phyloP scores from a whole-genome alignment of 495 filamentous ascomycete genomes.

The Penicillium nucicola region DNA sequence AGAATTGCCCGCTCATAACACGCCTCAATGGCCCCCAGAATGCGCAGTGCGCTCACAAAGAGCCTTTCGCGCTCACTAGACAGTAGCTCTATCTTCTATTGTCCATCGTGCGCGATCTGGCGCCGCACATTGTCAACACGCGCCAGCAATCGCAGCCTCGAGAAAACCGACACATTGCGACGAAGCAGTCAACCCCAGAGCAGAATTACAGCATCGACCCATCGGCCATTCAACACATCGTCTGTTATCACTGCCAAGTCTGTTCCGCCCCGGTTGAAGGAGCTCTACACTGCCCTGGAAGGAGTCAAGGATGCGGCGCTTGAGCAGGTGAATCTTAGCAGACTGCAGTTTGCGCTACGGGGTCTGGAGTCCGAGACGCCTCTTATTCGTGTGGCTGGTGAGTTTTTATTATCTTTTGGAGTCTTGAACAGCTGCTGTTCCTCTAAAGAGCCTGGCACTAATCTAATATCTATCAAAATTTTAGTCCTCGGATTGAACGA shows the following conservation, averaged over 20 bases:
- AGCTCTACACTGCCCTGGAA: conserved; percentile 60
- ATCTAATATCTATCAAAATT: background rate
- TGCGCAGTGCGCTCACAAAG: conserved; percentile 36
- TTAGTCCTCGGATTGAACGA: conserved; percentile 53
- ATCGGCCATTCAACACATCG: conserved; percentile 21
- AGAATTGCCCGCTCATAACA: background rate
- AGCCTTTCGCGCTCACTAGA: conserved; percentile 32
- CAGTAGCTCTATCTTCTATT: conserved; percentile 27
- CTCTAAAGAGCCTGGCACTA: background rate
- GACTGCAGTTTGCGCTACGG: conserved; percentile 74
- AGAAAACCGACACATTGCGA: conserved; percentile 8
- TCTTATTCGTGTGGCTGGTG: conserved; percentile 70
- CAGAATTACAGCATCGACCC: background rate
- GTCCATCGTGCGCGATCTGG: conserved; percentile 39
- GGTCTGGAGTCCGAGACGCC: conserved; percentile 64
- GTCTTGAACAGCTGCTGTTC: background rate
- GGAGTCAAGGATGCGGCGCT: conserved; percentile 59
- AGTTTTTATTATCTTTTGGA: conserved; percentile 8
- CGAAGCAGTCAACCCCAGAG: conserved; percentile 4
- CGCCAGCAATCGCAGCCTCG: conserved; percentile 9
- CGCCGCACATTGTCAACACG: conserved; percentile 33
- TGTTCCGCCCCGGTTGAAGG: conserved; percentile 36
- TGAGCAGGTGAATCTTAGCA: conserved; percentile 67
- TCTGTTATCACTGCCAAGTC: conserved; percentile 28
- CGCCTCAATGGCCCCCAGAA: conserved; percentile 38